phyloP scores from a whole-genome alignment of 1,284 basidiomycete species.

The Ganoderma leucocontextum region DNA sequence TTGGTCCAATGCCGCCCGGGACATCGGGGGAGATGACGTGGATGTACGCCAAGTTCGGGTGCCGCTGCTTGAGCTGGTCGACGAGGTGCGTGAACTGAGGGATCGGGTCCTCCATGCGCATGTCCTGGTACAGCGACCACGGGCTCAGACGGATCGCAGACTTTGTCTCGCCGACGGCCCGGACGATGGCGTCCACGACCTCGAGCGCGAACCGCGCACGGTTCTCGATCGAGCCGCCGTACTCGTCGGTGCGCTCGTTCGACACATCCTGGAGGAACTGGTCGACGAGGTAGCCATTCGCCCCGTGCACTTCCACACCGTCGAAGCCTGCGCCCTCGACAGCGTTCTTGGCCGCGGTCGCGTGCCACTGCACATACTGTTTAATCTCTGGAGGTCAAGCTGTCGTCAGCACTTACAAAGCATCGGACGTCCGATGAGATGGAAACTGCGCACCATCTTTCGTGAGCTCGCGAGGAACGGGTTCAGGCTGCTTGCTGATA shows the following conservation, averaged over 20 bases:
- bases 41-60: conserved; percentile 64
- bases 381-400: too few species aligned
- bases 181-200: conserved; percentile 53
- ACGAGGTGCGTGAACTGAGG: conserved; percentile 52
- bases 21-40: conserved; percentile 53
- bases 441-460: background rate
- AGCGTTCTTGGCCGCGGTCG: conserved; percentile 50
- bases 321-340: conserved; percentile 55
- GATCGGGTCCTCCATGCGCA: conserved; percentile 53
- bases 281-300: conserved; percentile 50
- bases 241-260: conserved; percentile 66
- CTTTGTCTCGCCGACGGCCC: conserved; percentile 47
- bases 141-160: conserved; percentile 50
- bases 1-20: conserved; percentile 24
- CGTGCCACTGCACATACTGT: conserved; percentile 43
- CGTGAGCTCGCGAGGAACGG: conserved; percentile 4
- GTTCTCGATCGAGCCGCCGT: conserved; percentile 65
- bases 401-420: too few species aligned
- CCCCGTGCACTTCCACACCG: conserved; percentile 45
- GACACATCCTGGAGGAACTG: conserved; percentile 51
- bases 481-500: background rate
- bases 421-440: too few species aligned
- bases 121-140: conserved; percentile 13
- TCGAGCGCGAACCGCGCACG: conserved; percentile 57
- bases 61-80: conserved; percentile 43